Percentiles rank a stretch among this genome's conserved stretches.
Evolutionary conservation across 306 rosid species (phyloP).

Genomic region (Erythrophleum fordii): DNA sequence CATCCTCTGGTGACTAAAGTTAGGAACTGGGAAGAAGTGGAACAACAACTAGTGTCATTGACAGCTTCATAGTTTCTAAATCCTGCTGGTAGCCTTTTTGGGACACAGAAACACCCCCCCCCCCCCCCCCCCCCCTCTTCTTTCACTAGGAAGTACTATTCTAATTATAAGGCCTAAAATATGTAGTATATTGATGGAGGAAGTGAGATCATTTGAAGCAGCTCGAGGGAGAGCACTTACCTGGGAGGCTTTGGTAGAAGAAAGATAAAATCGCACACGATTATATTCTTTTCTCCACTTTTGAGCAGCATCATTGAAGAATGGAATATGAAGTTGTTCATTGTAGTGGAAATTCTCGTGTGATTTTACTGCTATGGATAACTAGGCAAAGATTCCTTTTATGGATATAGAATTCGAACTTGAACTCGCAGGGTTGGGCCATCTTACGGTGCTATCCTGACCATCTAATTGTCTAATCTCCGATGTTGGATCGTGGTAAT

Average conservation of each 20-base stretch:
- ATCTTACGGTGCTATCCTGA: background rate
- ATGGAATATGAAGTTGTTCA: conserved; percentile 33
- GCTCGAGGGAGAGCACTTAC: conserved; percentile 27
- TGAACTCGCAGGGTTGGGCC: background rate
- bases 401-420: conserved; percentile 4
- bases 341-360: conserved; percentile 36
- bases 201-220: conserved; percentile 17
- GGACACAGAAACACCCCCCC: too few species aligned
- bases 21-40: conserved; percentile 88
- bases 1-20: conserved; percentile 86
- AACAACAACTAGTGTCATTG: conserved; percentile 65
- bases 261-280: background rate
- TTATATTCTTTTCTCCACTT: conserved; percentile 35
- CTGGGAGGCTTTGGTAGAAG: conserved; percentile 4
- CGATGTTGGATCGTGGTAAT: conserved; percentile 18
- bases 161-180: conserved; percentile 32
- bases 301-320: conserved; percentile 30
- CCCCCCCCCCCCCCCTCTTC: conserved; percentile 17
- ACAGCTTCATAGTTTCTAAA: conserved; percentile 39
- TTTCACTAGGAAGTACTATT: conserved; percentile 10
- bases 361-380: conserved; percentile 27
- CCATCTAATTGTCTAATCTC: conserved; percentile 7
- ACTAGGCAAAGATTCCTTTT: conserved; percentile 3
- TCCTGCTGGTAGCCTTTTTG: conserved; percentile 5
- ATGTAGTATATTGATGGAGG: conserved; percentile 36